A percentile compares a stretch with the other conserved stretches of the same genome.
Conservation (phyloP, 345 rosid genomes). For the Eucalyptus cladocalyx region DNA sequence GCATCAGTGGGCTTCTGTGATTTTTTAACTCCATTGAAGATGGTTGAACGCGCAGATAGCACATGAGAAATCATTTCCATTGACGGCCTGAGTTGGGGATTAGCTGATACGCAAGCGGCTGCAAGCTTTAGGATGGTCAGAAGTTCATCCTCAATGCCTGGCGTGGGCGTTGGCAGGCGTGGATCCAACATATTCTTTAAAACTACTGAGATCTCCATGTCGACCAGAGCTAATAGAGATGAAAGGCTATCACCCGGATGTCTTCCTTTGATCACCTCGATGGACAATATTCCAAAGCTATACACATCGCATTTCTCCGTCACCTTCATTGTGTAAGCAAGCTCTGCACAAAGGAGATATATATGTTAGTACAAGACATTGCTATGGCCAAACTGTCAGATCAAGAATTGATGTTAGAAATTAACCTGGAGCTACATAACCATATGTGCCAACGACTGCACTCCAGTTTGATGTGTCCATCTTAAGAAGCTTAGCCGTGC, state of each 20-base stretch:
- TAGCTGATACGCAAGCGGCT: not conserved
- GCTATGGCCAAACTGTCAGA: rapidly evolving
- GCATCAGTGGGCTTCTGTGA: not conserved
- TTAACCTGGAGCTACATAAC: not conserved
- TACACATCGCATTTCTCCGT: slow-evolving; percentile 1
- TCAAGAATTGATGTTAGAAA: not conserved
- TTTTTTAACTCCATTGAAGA: not conserved
- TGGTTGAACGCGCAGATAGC: not conserved
- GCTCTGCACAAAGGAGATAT: not conserved
- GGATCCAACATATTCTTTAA: not conserved
- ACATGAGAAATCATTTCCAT: not conserved
- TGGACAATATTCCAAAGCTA: not conserved
- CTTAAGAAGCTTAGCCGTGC: slow-evolving; percentile 6
- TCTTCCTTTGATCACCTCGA: not conserved
- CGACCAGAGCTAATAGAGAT: not conserved
- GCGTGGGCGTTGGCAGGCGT: not conserved
- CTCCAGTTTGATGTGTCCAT: slow-evolving; percentile 4
- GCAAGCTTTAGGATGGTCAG: not conserved
- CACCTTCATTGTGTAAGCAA: slow-evolving; percentile 9
- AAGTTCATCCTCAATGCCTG: not conserved
- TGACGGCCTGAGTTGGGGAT: slow-evolving; percentile 8
- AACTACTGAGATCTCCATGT: not conserved
- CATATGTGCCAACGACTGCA: slow-evolving; percentile 2
- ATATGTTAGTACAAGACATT: not conserved
- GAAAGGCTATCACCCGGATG: not conserved